A percentile compares a stretch with the other conserved stretches of the same genome.
Evolutionary conservation across 2,329 filamentous ascomycete genomes (phyloP).

Genomic region (Sphaerulina vaccinii): DNA sequence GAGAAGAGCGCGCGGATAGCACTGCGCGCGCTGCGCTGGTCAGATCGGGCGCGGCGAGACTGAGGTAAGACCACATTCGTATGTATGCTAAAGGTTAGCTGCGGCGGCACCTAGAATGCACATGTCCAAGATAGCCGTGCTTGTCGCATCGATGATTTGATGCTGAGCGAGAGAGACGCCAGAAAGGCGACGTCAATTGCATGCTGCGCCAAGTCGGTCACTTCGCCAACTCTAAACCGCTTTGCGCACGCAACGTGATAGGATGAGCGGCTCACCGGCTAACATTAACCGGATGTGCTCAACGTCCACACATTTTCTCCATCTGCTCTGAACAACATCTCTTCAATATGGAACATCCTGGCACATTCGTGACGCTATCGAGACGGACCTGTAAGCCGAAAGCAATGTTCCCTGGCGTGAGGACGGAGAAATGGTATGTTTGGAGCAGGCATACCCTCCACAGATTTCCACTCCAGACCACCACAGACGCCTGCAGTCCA

Average conservation of each 20-base stretch:
- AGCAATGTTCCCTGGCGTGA: background rate
- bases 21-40: background rate
- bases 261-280: background rate
- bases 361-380: background rate
- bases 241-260: background rate
- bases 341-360: background rate
- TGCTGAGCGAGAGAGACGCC: background rate
- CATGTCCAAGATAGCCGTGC: background rate
- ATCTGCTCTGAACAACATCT: too few species aligned
- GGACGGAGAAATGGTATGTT: background rate
- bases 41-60: background rate
- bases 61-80: background rate
- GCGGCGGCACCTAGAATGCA: background rate
- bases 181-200: background rate
- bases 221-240: background rate
- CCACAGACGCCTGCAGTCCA: background rate
- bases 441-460: background rate
- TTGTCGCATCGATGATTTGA: background rate
- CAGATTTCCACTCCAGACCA: background rate
- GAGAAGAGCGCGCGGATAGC: background rate
- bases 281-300: background rate
- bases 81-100: background rate
- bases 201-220: background rate
- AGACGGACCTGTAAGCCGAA: background rate
- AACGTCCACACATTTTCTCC: too few species aligned